Evolutionary conservation across 2,329 filamentous ascomycete species (phyloP).

Genomic region (Penicillium sp.): DNA sequence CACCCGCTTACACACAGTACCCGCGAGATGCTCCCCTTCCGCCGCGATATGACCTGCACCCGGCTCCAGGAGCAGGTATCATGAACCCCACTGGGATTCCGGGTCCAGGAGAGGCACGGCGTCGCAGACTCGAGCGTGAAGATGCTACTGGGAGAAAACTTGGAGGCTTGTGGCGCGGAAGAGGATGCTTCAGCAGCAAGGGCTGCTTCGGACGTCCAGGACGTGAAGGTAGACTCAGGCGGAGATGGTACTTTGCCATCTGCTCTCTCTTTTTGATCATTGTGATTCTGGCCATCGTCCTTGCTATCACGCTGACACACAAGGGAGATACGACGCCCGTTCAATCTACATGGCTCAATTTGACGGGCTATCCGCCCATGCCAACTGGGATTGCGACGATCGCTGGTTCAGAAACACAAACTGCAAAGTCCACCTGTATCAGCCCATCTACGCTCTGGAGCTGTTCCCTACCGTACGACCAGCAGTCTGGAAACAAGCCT

Average conservation of each 20-base stretch:
- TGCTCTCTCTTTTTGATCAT: slow-evolving; percentile 49
- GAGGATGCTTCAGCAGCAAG: slow-evolving; percentile 57
- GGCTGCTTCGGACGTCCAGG: slow-evolving; percentile 62
- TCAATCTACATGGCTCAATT: slow-evolving; percentile 67
- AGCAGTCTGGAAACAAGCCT: slow-evolving; percentile 59
- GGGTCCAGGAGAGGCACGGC: slow-evolving; percentile 47
- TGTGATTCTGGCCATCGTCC: slow-evolving; percentile 54
- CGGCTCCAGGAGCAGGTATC: slow-evolving; percentile 22
- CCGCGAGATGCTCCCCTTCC: slow-evolving; percentile 23
- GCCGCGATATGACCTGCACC: slow-evolving; percentile 23
- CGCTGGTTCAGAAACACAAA: slow-evolving; percentile 63
- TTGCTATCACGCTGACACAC: slow-evolving; percentile 54
- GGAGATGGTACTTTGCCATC: slow-evolving; percentile 56
- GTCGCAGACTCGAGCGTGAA: slow-evolving; percentile 61
- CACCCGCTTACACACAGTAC: slow-evolving; percentile 35
- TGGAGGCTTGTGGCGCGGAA: slow-evolving; percentile 61
- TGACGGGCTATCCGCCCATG: slow-evolving; percentile 81
- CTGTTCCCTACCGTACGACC: slow-evolving; percentile 74
- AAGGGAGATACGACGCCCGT: slow-evolving; percentile 41
- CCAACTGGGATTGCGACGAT: slow-evolving; percentile 78
- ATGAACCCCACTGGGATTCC: slow-evolving; percentile 20
- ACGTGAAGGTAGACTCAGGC: slow-evolving; percentile 58
- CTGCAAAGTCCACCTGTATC: slow-evolving; percentile 64
- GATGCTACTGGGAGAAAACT: slow-evolving; percentile 54
- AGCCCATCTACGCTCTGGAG: slow-evolving; percentile 73